Evolutionary conservation across 2,329 filamentous ascomycete species (phyloP).

Genomic region (Bipolaris bicolor): DNA sequence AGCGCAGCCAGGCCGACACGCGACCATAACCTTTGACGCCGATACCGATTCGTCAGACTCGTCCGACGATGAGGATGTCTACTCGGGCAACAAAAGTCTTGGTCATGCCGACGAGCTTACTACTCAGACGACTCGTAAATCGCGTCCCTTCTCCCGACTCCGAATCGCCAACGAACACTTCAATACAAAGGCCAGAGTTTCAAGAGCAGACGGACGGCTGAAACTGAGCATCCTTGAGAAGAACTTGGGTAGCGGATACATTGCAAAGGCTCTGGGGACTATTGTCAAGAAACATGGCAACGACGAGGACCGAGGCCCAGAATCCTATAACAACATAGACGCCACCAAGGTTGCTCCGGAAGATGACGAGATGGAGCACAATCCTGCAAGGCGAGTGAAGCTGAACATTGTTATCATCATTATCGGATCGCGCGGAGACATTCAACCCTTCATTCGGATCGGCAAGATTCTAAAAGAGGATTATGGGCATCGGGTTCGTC

Average conservation of each 20-base stretch:
- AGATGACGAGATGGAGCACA: slow-evolving; percentile 44
- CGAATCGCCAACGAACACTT: slow-evolving; percentile 69
- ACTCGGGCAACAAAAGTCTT: slow-evolving; percentile 25
- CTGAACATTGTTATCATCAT: slow-evolving; percentile 86
- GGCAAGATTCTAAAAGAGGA: slow-evolving; percentile 73
- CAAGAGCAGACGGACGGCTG: slow-evolving; percentile 71
- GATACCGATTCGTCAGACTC: slow-evolving; percentile 32
- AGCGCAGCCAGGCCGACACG: slow-evolving; percentile 23
- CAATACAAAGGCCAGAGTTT: slow-evolving; percentile 68
- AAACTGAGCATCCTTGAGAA: slow-evolving; percentile 73
- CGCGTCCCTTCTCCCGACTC: slow-evolving; percentile 59
- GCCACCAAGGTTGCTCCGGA: slow-evolving; percentile 38
- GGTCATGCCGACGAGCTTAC: slow-evolving; percentile 20
- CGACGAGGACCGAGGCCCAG: slow-evolving; percentile 42
- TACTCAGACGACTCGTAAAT: slow-evolving; percentile 12
- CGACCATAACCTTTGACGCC: slow-evolving; percentile 42
- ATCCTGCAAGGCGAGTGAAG: slow-evolving; percentile 50
- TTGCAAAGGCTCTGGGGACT: slow-evolving; percentile 74
- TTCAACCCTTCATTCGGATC: slow-evolving; percentile 79
- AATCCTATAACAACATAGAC: slow-evolving; percentile 17
- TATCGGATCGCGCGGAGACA: slow-evolving; percentile 79
- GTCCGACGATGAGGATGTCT: slow-evolving; percentile 33
- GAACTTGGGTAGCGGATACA: slow-evolving; percentile 70
- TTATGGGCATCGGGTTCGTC: slow-evolving; percentile 75
- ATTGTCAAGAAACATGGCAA: slow-evolving; percentile 64